Evolutionary conservation across 257 asterid genomes (phyloP).

Genomic region (Scutellaria barbata): DNA sequence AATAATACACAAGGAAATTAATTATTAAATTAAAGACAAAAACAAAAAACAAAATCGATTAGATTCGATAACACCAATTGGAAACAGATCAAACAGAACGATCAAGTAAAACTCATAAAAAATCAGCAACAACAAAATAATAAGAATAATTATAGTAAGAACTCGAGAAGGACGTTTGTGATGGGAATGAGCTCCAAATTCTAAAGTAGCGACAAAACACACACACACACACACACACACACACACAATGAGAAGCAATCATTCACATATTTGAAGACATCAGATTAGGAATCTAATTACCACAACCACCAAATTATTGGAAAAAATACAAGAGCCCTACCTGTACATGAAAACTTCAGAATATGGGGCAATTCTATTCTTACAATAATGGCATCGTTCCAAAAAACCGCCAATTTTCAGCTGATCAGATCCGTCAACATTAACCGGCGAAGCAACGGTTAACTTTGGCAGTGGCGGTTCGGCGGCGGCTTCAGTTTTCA

Average conservation of each 20-base stretch:
- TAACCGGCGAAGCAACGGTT: constrained; percentile 37
- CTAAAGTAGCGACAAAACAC: no score
- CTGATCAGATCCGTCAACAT: constrained; percentile 16
- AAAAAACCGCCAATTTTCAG: constrained; percentile 44
- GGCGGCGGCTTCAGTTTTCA: constrained; percentile 31
- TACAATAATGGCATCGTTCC: constrained; percentile 54
- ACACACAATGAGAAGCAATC: neutral
- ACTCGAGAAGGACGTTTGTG: no score
- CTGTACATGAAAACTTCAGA: constrained; percentile 65
- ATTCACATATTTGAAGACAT: neutral
- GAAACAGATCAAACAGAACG: no score
- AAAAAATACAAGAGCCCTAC: constrained; percentile 35
- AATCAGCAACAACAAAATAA: neutral
- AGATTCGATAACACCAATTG: no score
- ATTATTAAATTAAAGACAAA: no score
- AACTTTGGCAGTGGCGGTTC: constrained; percentile 36
- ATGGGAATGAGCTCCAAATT: no score
- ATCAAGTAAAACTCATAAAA: neutral
- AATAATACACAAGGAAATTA: no score
- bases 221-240: neutral
- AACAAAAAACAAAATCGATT: no score
- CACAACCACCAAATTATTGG: neutral
- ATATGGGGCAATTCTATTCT: constrained; percentile 44
- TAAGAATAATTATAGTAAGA: neutral
- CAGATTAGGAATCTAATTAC: neutral